Evolutionary conservation across 164 flowering plant genomes (phyloP).

Genomic region (Sedum album): DNA sequence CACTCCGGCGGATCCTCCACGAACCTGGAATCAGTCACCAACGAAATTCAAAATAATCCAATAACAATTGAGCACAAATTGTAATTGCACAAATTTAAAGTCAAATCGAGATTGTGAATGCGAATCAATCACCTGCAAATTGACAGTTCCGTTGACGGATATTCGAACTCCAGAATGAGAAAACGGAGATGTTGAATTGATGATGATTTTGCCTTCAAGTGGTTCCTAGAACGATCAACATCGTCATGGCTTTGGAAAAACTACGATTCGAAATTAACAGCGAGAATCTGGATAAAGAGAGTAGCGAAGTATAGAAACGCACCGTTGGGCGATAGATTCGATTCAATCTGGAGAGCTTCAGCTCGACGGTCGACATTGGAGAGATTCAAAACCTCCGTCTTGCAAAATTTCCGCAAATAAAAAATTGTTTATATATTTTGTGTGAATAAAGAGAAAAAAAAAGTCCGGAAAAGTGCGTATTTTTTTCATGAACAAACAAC

Average conservation of each 20-base stretch:
- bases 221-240: slow-evolving; percentile 39
- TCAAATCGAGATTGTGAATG: neutral
- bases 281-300: neutral
- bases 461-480: too few species aligned
- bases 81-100: too few species aligned
- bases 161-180: slow-evolving; percentile 71
- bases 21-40: slow-evolving; percentile 35
- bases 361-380: slow-evolving; percentile 30
- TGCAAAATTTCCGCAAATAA: too few species aligned
- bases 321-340: slow-evolving; percentile 64
- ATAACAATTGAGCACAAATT: too few species aligned
- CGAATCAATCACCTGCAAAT: slow-evolving; percentile 43
- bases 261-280: neutral
- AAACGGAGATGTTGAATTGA: slow-evolving; percentile 44
- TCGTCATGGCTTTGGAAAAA: neutral
- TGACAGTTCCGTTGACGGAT: slow-evolving; percentile 60
- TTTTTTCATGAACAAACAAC: too few species aligned
- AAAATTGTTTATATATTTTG: too few species aligned
- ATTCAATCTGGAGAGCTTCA: slow-evolving; percentile 65
- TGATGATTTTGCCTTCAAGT: slow-evolving; percentile 56
- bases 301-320: slow-evolving; percentile 8
- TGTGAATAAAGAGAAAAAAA: too few species aligned
- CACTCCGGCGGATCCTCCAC: slow-evolving; percentile 83
- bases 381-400: too few species aligned
- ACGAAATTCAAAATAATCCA: too few species aligned